Percentiles rank a stretch among this genome's conserved stretches.
phyloP scores from a whole-genome alignment of 768 basidiomycete genomes.

The Leccinum ochraceum region DNA sequence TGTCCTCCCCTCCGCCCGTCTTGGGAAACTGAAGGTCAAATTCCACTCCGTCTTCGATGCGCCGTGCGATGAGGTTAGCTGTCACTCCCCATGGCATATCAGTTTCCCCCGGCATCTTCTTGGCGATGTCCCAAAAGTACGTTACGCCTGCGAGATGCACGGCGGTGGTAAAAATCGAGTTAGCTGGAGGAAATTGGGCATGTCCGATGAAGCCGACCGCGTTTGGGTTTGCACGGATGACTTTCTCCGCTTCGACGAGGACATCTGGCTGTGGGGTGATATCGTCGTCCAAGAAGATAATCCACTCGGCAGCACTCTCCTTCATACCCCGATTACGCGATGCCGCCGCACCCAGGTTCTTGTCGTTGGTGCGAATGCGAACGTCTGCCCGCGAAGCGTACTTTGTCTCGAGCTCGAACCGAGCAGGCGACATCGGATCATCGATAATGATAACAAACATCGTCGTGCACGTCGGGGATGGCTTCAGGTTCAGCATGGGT shows the following conservation, averaged over 20 bases:
- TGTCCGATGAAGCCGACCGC: constrained; percentile 60
- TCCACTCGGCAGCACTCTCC: constrained; percentile 59
- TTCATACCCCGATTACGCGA: constrained; percentile 55
- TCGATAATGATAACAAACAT: constrained; percentile 65
- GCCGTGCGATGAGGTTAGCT: constrained; percentile 55
- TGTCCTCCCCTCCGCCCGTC: constrained; percentile 66
- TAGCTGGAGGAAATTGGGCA: constrained; percentile 47
- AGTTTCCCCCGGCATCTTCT: constrained; percentile 38
- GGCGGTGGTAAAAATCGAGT: constrained; percentile 52
- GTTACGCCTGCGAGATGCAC: constrained; percentile 57
- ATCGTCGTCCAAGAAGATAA: constrained; percentile 64
- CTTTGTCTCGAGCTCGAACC: constrained; percentile 39
- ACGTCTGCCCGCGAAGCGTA: constrained; percentile 49
- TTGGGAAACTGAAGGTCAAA: constrained; percentile 55
- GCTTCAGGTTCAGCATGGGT: constrained; percentile 43
- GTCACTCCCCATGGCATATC: constrained; percentile 67
- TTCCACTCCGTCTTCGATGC: constrained; percentile 44
- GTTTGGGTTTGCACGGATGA: constrained; percentile 45
- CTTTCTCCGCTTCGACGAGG: constrained; percentile 46
- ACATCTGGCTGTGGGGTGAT: constrained; percentile 44
- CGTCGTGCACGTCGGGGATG: constrained; percentile 43
- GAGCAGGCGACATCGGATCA: constrained; percentile 45
- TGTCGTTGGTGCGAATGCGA: constrained; percentile 50
- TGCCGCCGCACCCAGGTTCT: constrained; percentile 52
- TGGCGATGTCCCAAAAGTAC: constrained; percentile 63